Base-by-base conservation (phyloP, 495 filamentous ascomycete genomes). In the Penicillium cosmopolitanum region DNA sequence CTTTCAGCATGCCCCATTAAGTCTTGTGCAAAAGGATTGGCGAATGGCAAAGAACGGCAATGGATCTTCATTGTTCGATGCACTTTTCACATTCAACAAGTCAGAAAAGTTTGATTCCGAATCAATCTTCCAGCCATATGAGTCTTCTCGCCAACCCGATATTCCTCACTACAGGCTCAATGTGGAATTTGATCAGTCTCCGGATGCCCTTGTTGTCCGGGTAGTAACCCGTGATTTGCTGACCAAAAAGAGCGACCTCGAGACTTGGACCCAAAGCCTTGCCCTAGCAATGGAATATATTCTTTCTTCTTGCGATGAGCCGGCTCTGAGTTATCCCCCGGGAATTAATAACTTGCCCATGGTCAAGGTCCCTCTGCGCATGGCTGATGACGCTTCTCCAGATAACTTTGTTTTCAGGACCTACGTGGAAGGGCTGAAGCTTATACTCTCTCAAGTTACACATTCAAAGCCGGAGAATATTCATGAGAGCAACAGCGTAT, bases 81-180 rank as follows among this genome's bases (percentile, higher is more conserved):
- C 42, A 0, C 73, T 93, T n/a, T 91, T 93, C 62, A 84, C 87
- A 0, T 93, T 91, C 57, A 84, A 91, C 60, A 77, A 78, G 53
- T 66, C 66, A 28, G 58, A 31, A 13, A 7, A 55, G 9, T 44
- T 44, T 10, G 9, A 10, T 10, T 3, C 7, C 10, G 2, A 44
- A 9, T 44, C 42, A 16, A 19, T 44, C 16, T 44, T 44, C n/a
- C 42, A 44, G n/a, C 42, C 42, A 16, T 44, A 44, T 19, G 42
- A 44, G 16, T 16, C 15, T 0, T 16, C 42, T 44, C 42, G 16
- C 6, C 16, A 16, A 63, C 16, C 33, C 60, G 50, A 57, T 34
- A 36, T 21, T 13, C 53, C 84, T 21, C 54, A 80, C 62, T 93
- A 91, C 64, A 82, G 86, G 2, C 66, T 91, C 10, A 86, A 90